phyloP scores from a whole-genome alignment of 2,329 filamentous ascomycete genomes.

The Botrytis squamosa region DNA sequence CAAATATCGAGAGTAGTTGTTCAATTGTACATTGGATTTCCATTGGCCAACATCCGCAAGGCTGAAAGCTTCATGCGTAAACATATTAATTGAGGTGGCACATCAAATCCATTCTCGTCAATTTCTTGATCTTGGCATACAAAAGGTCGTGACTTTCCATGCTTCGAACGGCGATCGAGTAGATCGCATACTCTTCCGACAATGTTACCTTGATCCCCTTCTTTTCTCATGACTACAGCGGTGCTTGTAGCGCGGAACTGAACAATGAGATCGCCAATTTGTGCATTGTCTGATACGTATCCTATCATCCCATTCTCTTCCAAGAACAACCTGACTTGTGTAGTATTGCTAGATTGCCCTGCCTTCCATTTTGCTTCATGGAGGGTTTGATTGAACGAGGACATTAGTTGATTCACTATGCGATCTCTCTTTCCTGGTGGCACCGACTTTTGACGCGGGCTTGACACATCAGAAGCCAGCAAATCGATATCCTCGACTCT shows the following conservation, averaged over 20 bases:
- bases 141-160: constrained; percentile 9
- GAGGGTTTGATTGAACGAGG: constrained; percentile 15
- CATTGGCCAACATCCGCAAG: constrained; percentile 8
- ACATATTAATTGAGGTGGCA: not conserved
- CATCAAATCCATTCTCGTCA: constrained; percentile 15
- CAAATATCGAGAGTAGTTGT: not conserved
- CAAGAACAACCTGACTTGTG: constrained; percentile 8
- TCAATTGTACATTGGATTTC: not conserved
- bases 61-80: constrained; percentile 17
- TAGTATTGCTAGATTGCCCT: not conserved
- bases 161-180: not conserved
- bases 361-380: constrained; percentile 19
- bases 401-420: constrained; percentile 2
- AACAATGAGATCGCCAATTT: constrained; percentile 4
- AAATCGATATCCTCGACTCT: not conserved
- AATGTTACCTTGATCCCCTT: not conserved
- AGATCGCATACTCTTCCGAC: constrained; percentile 15
- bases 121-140: constrained; percentile 11
- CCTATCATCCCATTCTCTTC: constrained; percentile 22
- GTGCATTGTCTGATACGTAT: constrained; percentile 7
- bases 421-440: constrained; percentile 15
- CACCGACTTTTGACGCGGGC: not conserved
- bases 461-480: not conserved
- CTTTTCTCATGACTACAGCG: constrained; percentile 12
- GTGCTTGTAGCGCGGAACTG: constrained; percentile 15